phyloP scores from a whole-genome alignment of 2,329 filamentous ascomycete species.

The Venturia carpophila region DNA sequence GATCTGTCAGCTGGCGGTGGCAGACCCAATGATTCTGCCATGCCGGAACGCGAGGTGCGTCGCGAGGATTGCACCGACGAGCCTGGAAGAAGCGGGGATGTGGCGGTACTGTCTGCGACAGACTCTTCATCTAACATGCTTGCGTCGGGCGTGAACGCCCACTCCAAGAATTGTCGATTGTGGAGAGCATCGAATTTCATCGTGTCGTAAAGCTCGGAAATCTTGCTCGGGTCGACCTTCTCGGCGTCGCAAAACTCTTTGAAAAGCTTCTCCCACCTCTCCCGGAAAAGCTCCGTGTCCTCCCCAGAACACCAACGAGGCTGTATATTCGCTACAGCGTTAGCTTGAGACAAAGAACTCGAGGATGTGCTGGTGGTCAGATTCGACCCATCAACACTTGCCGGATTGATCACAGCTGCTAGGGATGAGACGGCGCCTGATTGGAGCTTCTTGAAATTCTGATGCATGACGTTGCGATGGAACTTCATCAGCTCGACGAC shows the following conservation, averaged over 20 bases:
- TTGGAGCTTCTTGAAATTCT: slow-evolving; percentile 80
- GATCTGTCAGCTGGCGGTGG: slow-evolving; percentile 19
- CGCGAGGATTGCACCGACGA: slow-evolving; percentile 6
- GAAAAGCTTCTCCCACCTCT: slow-evolving; percentile 98
- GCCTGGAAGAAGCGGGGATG: not conserved
- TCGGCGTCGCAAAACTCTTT: slow-evolving; percentile 93
- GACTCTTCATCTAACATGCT: slow-evolving; percentile 54
- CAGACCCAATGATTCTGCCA: not conserved
- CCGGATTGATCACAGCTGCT: slow-evolving; percentile 14
- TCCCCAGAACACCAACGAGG: slow-evolving; percentile 93
- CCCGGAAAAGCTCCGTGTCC: slow-evolving; percentile 87
- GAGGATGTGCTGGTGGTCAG: slow-evolving; percentile 2
- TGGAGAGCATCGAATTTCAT: slow-evolving; percentile 99
- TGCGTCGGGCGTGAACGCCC: slow-evolving; percentile 86
- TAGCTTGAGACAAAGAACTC: slow-evolving; percentile 30
- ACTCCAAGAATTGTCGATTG: slow-evolving; percentile 92
- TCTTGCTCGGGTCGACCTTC: slow-evolving; percentile 97
- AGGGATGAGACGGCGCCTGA: slow-evolving; percentile 52
- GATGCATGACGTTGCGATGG: slow-evolving; percentile 86
- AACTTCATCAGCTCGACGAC: slow-evolving; percentile 98
- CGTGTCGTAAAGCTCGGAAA: slow-evolving; percentile 95
- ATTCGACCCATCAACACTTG: not conserved
- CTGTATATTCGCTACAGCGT: slow-evolving; percentile 54
- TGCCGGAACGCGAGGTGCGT: slow-evolving; percentile 6
- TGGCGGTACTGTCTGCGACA: slow-evolving; percentile 5